Percentiles rank a stretch among this genome's conserved stretches.
Evolutionary conservation across 139 green algal species (phyloP).

Genomic region (Zygnema circumcarinatum): DNA sequence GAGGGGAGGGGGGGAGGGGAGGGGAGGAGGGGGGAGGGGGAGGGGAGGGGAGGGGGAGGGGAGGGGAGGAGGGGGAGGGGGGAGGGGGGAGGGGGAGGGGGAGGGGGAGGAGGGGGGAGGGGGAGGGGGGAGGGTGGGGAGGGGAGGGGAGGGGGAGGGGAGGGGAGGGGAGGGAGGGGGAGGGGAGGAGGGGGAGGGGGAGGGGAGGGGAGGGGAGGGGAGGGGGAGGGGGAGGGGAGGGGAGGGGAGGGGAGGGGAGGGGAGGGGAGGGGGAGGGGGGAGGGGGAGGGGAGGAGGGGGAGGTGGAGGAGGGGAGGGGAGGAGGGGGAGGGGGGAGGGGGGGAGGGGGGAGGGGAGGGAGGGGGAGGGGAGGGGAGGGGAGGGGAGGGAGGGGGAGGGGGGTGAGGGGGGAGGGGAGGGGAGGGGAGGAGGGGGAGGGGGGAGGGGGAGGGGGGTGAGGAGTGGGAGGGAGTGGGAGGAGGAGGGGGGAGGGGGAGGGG

Average conservation of each 20-base stretch:
- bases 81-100: neutral
- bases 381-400: neutral
- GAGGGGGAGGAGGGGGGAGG: neutral
- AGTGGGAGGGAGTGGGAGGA: too few relatives aligned
- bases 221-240: neutral
- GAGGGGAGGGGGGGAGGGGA: neutral
- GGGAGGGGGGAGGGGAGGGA: neutral
- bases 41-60: neutral
- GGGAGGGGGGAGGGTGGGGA: neutral
- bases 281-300: neutral
- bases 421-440: too few relatives aligned
- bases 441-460: too few relatives aligned
- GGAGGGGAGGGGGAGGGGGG: neutral
- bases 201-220: neutral
- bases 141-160: neutral
- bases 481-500: too few relatives aligned
- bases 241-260: neutral
- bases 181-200: neutral
- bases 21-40: neutral
- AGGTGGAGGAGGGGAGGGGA: neutral
- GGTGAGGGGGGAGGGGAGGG: neutral
- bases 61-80: neutral
- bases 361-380: neutral
- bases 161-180: neutral
- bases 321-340: neutral